Conservation (phyloP, 108 stramenopile genomes). For the Conticribra guillardii region DNA sequence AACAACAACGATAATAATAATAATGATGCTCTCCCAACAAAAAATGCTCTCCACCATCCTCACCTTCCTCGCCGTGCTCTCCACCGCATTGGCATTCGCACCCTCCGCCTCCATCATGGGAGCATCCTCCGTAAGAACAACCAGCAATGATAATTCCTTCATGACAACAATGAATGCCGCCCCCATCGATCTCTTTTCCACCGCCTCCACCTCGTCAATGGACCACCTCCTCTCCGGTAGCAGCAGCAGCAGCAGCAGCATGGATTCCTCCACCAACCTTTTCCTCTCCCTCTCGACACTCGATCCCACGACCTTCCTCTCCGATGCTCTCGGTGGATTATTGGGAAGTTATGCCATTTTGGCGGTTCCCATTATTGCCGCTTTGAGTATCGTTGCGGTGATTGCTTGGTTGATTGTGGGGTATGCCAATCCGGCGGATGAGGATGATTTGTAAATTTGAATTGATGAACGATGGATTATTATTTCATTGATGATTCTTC, state of each 20-base stretch:
- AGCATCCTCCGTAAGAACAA: not conserved
- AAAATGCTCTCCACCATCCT: not conserved
- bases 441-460: conserved; percentile 53
- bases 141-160: not conserved
- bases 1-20: no score
- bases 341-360: conserved; percentile 72
- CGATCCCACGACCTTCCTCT: conserved; percentile 80
- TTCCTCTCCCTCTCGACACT: conserved; percentile 58
- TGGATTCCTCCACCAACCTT: not conserved
- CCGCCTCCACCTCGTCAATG: not conserved
- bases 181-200: not conserved
- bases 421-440: conserved; percentile 80
- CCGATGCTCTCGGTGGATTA: conserved; percentile 64
- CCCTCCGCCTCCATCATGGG: conserved; percentile 3
- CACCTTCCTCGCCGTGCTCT: conserved; percentile 5
- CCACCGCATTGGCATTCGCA: conserved; percentile 12
- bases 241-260: conserved; percentile 2
- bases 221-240: no score
- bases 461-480: no score
- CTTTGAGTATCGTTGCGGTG: conserved; percentile 63
- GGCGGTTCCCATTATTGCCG: conserved; percentile 76
- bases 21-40: no score
- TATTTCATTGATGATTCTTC: no score
- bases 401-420: conserved; percentile 72
- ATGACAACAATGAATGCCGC: not conserved